phyloP scores from a whole-genome alignment of 192 early-diverging fungal genomes.

The Rhizophagus prolifer region DNA sequence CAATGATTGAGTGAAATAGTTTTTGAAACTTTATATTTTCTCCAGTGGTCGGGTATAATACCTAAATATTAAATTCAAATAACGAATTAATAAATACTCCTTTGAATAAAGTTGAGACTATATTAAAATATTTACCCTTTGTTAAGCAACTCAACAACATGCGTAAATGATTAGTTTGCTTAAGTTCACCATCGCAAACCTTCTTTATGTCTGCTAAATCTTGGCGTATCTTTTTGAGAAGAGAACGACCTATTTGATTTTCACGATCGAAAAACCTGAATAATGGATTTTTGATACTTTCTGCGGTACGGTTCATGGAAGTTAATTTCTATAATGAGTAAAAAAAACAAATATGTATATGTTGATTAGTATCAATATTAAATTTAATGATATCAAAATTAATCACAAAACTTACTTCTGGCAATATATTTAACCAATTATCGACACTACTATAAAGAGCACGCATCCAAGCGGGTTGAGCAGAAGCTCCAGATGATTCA shows the following conservation, averaged over 20 bases:
- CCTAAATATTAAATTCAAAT: conserved; percentile 9
- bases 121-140: conserved; percentile 46
- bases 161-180: conserved; percentile 87
- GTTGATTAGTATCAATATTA: neutral
- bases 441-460: conserved; percentile 50
- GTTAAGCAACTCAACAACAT: conserved; percentile 66
- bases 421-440: conserved; percentile 62
- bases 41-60: conserved; percentile 71
- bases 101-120: neutral
- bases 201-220: conserved; percentile 67
- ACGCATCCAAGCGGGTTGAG: conserved; percentile 79
- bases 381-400: neutral
- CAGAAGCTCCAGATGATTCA: conserved; percentile 24
- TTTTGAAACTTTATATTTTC: conserved; percentile 60
- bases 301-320: conserved; percentile 28
- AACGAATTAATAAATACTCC: neutral
- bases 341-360: too few species aligned
- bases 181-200: conserved; percentile 73
- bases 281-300: conserved; percentile 63
- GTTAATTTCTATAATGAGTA: conserved; percentile 23
- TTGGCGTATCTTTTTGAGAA: conserved; percentile 61
- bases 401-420: conserved; percentile 6
- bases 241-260: conserved; percentile 53
- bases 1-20: conserved; percentile 63
- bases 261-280: conserved; percentile 87